Base-by-base conservation (phyloP, 805 yeast species). In the Sungouiozyma intestinalis region DNA sequence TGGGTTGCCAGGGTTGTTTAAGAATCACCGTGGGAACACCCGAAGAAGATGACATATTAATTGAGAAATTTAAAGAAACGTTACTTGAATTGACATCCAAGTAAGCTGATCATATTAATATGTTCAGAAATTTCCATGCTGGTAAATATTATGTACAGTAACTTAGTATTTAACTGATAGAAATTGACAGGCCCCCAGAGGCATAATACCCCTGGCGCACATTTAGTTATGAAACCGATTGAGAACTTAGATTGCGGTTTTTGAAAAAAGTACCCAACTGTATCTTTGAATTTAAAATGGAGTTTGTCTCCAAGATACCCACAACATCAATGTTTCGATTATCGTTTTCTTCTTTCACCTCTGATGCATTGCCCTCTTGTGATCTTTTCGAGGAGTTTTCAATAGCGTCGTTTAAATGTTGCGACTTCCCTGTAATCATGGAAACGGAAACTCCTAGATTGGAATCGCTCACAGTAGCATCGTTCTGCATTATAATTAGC, bases 11-110 rank as follows among this genome's bases (percentile, higher is more conserved):
- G 3, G 98, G 98, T 27, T 85, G 86, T 39, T 66, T 92, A 40
- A 76, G 98, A 63, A 74, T 88, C 18, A 84, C 97, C 1, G 68
- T 92, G 29, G 98, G 98, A 15, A 87, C 95, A 0, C 65, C 61
- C 19, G 76, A 73, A 42, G 97, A 92, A 63, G 90, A 86, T 53
- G 60, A 66, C 38, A 45, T 53, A 6, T 61, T 92, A 39, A 55
- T 88, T 7, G 54, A 67, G 33, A 76, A 72, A 54, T 67, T 85
- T 36, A 50, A 53, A 33, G 55, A 57, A 29, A 60, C 63, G 4
- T 48, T 70, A 31, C 35, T 24, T 8, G 35, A 41, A 31, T 39
- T 48, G 21, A 35, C 17, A 17, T 35, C 24, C 9, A 34, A 46
- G n/a, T 20, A 36, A 16, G 18, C 16, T 32, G 29, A 21, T 11